Base-by-base conservation (phyloP, 2,329 filamentous ascomycete species). In the Truncatella angustata region DNA sequence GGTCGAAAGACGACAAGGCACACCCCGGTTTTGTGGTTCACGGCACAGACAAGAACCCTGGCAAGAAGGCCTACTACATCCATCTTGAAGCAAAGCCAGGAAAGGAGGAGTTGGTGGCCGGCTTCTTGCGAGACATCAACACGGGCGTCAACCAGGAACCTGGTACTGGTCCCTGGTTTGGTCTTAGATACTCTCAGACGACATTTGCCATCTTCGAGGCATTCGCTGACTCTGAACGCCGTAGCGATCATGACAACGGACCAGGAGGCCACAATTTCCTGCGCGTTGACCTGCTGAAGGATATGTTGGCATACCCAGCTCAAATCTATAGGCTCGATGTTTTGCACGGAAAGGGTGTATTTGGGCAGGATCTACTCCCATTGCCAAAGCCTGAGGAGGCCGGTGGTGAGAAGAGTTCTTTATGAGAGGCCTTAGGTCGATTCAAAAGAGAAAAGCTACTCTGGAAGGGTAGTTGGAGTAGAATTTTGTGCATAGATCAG, bases 191-290 rank as follows among this genome's bases (percentile, higher is more conserved):
- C 50, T 52, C 50, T 11, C 30, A 48, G 50, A 52, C 50, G 5
- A 47, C 50, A 12, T 52, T 52, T 42, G 50, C 43, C 42, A 52
- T 52, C 32, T 52, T 52, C 32, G 50, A 52, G 35, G 50, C 42
- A 32, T 52, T 52, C 23, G 35, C 50, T 10, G 12, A 24, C 34
- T 44, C 43, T 20, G 9, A 37, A n/a, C 5, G 14, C 16, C 50
- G 50, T 35, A 32, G 30, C 43, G 50, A 47, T 24, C 50, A 52
- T 14, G 42, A 52, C 18, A 30, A 36, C n/a, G 42, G 50, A 0
- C 50, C 42, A 5, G 50, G 50, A 1, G 50, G 50, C 3, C 10
- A 30, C 5, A 52, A 52, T 21, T 52, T 52, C 30, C 26, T 51
- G 5, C 18, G 50, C 10, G 50, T 39, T 1, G 50, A 52, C 20